Base-by-base conservation (phyloP, 768 basidiomycete genomes). In the Rhizopogon vesiculosus region DNA sequence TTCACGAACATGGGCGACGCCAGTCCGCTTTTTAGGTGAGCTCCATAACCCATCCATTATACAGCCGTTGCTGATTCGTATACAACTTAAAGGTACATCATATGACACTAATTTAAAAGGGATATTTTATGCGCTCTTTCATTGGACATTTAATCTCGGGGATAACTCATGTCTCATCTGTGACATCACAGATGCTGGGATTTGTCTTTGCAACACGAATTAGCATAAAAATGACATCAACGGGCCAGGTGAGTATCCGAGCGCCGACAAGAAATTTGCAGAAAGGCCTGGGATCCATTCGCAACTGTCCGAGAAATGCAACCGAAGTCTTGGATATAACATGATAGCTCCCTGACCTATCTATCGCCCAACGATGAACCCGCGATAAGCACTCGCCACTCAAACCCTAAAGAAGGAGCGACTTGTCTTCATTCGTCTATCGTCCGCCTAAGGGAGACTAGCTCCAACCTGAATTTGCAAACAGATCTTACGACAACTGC, bases 1-100 rank as follows among this genome's bases (percentile, higher is more conserved):
- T 83, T 78, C 61, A 66, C 62, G 35, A 65, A 80, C 7, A 68
- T 83, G 66, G 83, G 81, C 3, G 79, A 80, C 56, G 69, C 75
- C 35, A 82, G 79, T 53, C 83, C 84, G 39, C 68, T 85, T 39
- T 85, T 80, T 72, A 76, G 80, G 78, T 70, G 48, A 22, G 35
- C 9, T 38, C 9, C 22, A 10, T 16, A 2, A 49, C 5, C 3
- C 35, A 9, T 49, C 19, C 1, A 22, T 35, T 9, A 22, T 6
- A 19, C 15, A 16, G 3, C 35, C 15, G 25, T 10, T 1, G 39
- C 19, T 49, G 35, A 38, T 38, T 35, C 16, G 22, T 22, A 16
- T 49, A 1, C 22, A 38, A 25, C 25, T 25, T 25, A 4, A 25
- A 49, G 48, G 48, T 49, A 49, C 35, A 16, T 9, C 15, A 22